A percentile compares a stretch with the other conserved stretches of the same genome.
Evolutionary conservation across 495 filamentous ascomycete species (phyloP).

Genomic region (Hypoxylon crocopeplum): DNA sequence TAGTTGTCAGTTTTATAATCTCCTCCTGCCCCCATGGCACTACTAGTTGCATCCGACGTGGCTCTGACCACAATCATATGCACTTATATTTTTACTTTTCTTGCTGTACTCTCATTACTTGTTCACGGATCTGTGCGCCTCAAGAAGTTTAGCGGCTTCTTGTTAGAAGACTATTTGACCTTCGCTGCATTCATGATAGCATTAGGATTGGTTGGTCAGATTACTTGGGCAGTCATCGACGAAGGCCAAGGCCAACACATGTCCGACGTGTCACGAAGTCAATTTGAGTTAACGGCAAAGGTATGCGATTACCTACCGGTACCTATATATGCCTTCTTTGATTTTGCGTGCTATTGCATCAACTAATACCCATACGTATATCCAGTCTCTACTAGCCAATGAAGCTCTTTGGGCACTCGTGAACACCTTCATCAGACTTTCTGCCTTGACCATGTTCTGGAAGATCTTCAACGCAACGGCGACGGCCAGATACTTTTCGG

Average conservation of each 20-base stretch:
- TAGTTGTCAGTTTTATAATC: neutral
- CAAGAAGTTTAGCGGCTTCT: neutral
- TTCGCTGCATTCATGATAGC: slow-evolving; percentile 7
- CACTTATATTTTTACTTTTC: slow-evolving; percentile 17
- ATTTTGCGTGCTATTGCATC: neutral
- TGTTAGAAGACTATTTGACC: neutral
- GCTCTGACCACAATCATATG: slow-evolving; percentile 31
- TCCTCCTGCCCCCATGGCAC: neutral
- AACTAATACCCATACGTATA: neutral
- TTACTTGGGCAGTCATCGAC: slow-evolving; percentile 21
- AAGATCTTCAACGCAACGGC: slow-evolving; percentile 8
- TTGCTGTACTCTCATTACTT: slow-evolving; percentile 3
- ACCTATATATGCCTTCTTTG: too few species aligned
- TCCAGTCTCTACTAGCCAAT: slow-evolving; percentile 35
- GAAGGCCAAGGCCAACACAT: slow-evolving; percentile 21
- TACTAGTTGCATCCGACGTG: slow-evolving; percentile 5
- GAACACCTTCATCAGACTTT: slow-evolving; percentile 30
- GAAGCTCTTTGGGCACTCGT: slow-evolving; percentile 38
- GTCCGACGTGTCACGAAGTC: slow-evolving; percentile 4
- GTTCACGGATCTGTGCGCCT: neutral
- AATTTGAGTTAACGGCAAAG: slow-evolving; percentile 9
- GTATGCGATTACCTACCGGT: slow-evolving; percentile 5
- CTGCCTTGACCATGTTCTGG: slow-evolving; percentile 1
- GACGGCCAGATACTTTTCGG: neutral
- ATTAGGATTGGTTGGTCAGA: slow-evolving; percentile 13